Conservation (phyloP, 768 basidiomycete species). For the Auriscalpium microsporum region DNA sequence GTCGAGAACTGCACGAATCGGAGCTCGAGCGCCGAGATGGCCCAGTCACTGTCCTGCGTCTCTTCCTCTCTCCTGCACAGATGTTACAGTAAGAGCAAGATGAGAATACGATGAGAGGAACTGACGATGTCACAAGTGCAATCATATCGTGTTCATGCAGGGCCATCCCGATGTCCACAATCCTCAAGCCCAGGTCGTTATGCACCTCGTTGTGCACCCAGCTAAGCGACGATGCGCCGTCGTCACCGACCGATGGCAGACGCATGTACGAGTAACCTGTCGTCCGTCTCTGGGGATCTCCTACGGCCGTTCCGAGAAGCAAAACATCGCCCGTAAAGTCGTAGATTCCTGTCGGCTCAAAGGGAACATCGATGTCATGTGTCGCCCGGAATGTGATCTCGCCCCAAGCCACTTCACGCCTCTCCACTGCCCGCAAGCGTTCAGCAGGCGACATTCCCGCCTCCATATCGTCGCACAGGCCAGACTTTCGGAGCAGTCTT, state of each 20-base stretch:
- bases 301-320: slow-evolving; percentile 9
- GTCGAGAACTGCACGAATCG: slow-evolving; percentile 11
- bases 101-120: background rate
- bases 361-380: slow-evolving; percentile 3
- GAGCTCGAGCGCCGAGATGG: slow-evolving; percentile 6
- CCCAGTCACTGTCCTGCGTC: background rate
- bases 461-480: background rate
- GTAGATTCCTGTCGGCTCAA: slow-evolving; percentile 13
- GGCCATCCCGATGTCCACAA: slow-evolving; percentile 11
- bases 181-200: slow-evolving; percentile 1
- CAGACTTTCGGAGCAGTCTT: background rate
- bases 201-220: background rate
- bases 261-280: slow-evolving; percentile 7
- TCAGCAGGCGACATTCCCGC: slow-evolving; percentile 1
- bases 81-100: no score
- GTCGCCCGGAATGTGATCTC: slow-evolving; percentile 1
- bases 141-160: slow-evolving; percentile 13
- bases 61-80: slow-evolving; percentile 1
- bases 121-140: slow-evolving; percentile 10
- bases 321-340: slow-evolving; percentile 14
- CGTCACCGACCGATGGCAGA: slow-evolving; percentile 2
- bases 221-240: background rate
- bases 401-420: slow-evolving; percentile 9
- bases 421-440: slow-evolving; percentile 3
- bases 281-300: background rate